Percentiles rank a stretch among this genome's conserved stretches.
These are phyloP conservation scores for Rehmannia glutinosa DNA, from an alignment of 257 asterid genomes.

Conservation along the genomic window DNA sequence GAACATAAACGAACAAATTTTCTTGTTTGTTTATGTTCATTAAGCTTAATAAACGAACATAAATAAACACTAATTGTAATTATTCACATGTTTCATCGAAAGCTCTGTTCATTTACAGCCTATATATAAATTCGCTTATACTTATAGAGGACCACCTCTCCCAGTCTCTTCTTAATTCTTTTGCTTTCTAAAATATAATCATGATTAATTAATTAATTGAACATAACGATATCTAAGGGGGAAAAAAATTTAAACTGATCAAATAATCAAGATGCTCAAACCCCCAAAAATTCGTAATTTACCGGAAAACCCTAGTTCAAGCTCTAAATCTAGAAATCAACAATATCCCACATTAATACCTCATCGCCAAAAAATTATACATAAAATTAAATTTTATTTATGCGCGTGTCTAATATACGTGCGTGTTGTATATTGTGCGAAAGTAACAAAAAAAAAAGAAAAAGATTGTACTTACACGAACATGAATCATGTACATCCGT, in stretches of 20 bases:
- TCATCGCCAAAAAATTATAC: neutral
- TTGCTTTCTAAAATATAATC: neutral
- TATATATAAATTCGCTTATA: too few species aligned
- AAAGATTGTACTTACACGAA: slow-evolving; percentile 34
- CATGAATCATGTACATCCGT: slow-evolving; percentile 46
- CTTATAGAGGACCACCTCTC: too few species aligned
- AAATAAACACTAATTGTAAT: too few species aligned
- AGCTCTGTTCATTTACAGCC: too few species aligned
- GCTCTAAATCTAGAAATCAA: neutral
- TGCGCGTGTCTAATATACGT: neutral
- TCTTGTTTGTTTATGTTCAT: too few species aligned
- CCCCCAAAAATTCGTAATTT: neutral
- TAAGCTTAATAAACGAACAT: too few species aligned
- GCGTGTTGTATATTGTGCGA: too few species aligned
- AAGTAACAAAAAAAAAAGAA: neutral
- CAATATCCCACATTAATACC: neutral
- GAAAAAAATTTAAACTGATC: neutral
- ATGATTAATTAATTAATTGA: neutral
- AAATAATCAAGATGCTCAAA: neutral
- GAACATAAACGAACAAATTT: too few species aligned
- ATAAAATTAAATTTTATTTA: neutral
- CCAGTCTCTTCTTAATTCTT: too few species aligned
- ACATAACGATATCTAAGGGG: too few species aligned
- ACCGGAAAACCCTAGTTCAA: neutral
- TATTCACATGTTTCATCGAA: too few species aligned